phyloP scores from a whole-genome alignment of 768 basidiomycete genomes.

The Sporobolomyces phaffii region DNA sequence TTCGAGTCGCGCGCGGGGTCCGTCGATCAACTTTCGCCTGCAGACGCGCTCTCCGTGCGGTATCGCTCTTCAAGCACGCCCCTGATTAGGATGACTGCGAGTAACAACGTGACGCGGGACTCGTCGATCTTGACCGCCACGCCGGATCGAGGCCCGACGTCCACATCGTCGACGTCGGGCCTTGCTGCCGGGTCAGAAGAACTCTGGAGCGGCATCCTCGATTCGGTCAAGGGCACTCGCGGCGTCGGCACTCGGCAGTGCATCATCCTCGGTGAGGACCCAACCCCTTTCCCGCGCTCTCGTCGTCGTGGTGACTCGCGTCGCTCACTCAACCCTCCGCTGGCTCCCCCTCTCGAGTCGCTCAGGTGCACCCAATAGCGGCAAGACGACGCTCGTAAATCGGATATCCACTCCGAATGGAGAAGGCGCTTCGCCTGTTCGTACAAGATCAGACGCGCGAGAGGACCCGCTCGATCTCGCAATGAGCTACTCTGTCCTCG shows the following conservation, averaged over 20 bases:
- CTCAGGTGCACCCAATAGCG: background rate
- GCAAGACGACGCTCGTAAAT: background rate
- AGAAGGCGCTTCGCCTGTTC: background rate
- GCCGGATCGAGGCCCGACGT: too few relatives aligned
- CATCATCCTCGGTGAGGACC: slow-evolving; percentile 61
- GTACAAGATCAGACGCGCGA: background rate
- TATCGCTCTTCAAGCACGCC: too few relatives aligned
- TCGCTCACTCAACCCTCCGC: background rate
- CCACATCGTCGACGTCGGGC: too few relatives aligned
- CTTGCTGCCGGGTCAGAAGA: slow-evolving; percentile 53
- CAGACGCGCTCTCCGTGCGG: too few relatives aligned
- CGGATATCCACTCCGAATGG: background rate
- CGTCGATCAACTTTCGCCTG: too few relatives aligned
- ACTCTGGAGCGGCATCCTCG: slow-evolving; percentile 87
- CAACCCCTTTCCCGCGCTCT: background rate
- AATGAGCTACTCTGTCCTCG: slow-evolving; percentile 84
- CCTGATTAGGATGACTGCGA: too few relatives aligned
- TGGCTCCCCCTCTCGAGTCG: background rate
- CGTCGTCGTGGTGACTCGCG: too few relatives aligned
- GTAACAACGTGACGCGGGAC: too few relatives aligned
- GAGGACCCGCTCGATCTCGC: slow-evolving; percentile 59
- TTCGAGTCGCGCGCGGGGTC: too few relatives aligned
- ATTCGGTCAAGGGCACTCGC: slow-evolving; percentile 73
- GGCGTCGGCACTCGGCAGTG: slow-evolving; percentile 81
- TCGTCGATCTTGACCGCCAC: too few relatives aligned